Base-by-base conservation (phyloP, 805 yeast species). In the Cyberlindnera americana region DNA sequence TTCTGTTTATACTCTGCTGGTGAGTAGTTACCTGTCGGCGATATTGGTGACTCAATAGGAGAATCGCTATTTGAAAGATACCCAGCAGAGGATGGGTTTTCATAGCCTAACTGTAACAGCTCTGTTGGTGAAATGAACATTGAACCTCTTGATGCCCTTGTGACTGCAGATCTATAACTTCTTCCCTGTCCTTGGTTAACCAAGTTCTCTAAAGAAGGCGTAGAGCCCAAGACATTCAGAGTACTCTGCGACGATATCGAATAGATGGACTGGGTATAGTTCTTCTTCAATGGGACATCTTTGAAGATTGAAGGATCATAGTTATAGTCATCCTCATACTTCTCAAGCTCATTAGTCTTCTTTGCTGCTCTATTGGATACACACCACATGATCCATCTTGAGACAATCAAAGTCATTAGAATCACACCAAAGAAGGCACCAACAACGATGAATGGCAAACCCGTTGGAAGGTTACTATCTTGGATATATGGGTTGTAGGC, bases 361-460 rank as follows among this genome's bases (percentile, higher is more conserved):
- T 57, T 52, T 11, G 64, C 65, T 14, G 49, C 48, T 37, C 56
- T 59, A 13, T 55, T 50, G 12, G 61, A 54, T 14, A 37, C 47
- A 14, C 58, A 57, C 26, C 52, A 50, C n/a, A 53, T 22, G 6
- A 54, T 41, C 4, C 56, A 22, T 7, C 57, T 34, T 5, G 52
- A 33, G 46, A 67, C 46, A 3, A 59, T 37, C 5, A 57, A 17
- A 3, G 47, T 30, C 4, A 59, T 26, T 3, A 57, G 35, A 3
- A 60, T 59, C 23, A 77, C 74, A 0, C 81, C 86, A 13, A 85
- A 67, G 26, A 78, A 72, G 19, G 79, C 69, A 3, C 93, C 95
- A 43, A 84, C 79, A 0, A 83, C 83, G 32, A 86, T 83, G 62
- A 84, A 86, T 4, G 84, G 86, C 2, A 91, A 80, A 3, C 93